Base-by-base conservation (phyloP, 805 yeast species). In the Wickerhamiella dianesei region DNA sequence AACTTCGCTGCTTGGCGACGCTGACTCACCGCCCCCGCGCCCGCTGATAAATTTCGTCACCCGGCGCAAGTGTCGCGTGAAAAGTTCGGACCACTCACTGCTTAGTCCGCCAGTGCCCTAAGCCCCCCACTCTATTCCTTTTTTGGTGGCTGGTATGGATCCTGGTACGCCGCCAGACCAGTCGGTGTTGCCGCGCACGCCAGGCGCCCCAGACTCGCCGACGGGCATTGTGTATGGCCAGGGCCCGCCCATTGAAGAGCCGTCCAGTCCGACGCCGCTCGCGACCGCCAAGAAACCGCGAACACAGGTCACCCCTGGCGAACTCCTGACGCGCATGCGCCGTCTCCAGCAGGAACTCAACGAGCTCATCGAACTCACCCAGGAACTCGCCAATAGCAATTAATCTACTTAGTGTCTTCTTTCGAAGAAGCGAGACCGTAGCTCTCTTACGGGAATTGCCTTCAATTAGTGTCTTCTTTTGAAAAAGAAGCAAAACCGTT, bases 191-290 rank as follows among this genome's bases (percentile, higher is more conserved):
- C 48, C 48, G 2, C 32, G 35, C 4, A 47, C 45, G 21, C 50
- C 50, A 17, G 39, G 13, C 20, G 20, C 43, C 17, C 57, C 58
- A 2, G 9, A 9, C 6, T 44, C 55, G 22, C 53, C 55, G 21
- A 41, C 44, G 18, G 49, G 44, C 35, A 25, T 43, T 16, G 40
- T 50, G 3, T 49, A 51, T 36, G 56, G 55, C 2, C 47, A 52
- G 53, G 59, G 59, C 5, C 49, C 51, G 2, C 40, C 49, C 3
- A 53, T 55, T 40, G 51, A 47, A 21, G 55, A 53, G 29, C 57
- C 56, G 6, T 35, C 36, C 4, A 50, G 54, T 32, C 57, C 57
- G 5, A 43, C 43, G 2, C 49, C 46, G 9, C 6, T 44, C 46
- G 9, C 52, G 48, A 2, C 40, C 44, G 12, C 14, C 18, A 29